Percentiles rank a stretch among this genome's conserved stretches.
These are phyloP conservation scores for Pinus taeda DNA, from an alignment of 75 land plant genomes.

Conservation along the genomic window DNA sequence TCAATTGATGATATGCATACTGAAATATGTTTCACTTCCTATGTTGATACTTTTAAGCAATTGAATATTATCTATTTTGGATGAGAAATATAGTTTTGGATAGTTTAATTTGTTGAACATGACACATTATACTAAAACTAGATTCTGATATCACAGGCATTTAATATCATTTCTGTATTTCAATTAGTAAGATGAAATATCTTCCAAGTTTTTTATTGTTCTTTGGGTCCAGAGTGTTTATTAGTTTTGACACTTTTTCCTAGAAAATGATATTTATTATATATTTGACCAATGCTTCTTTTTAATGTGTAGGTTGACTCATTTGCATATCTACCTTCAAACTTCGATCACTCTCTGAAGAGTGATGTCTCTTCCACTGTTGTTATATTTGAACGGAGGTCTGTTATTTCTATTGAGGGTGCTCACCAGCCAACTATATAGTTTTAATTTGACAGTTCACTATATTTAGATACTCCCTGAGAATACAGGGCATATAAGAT, in stretches of 20 bases:
- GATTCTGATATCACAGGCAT: too few relatives aligned
- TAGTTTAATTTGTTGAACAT: too few relatives aligned
- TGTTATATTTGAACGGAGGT: constrained; percentile 65
- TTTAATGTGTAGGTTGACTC: constrained; percentile 70
- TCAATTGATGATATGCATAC: too few relatives aligned
- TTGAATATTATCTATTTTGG: too few relatives aligned
- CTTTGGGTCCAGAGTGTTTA: too few relatives aligned
- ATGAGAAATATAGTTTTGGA: too few relatives aligned
- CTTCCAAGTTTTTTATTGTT: too few relatives aligned
- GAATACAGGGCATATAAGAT: neutral
- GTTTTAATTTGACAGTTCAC: neutral
- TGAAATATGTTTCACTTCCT: too few relatives aligned
- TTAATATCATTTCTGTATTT: too few relatives aligned
- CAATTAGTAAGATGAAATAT: too few relatives aligned
- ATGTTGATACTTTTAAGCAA: too few relatives aligned
- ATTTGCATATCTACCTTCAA: constrained; percentile 87
- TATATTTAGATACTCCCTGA: neutral
- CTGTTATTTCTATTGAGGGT: constrained; percentile 2
- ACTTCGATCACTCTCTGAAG: constrained; percentile 48
- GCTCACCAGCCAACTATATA: neutral
- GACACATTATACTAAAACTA: too few relatives aligned
- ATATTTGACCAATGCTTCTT: neutral
- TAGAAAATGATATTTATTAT: neutral
- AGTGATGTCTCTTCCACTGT: constrained; percentile 39
- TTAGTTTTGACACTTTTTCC: neutral